Percentiles rank a stretch among this genome's conserved stretches.
Conservation (phyloP, 2,329 filamentous ascomycete genomes). For the Cercospora berteroae region DNA sequence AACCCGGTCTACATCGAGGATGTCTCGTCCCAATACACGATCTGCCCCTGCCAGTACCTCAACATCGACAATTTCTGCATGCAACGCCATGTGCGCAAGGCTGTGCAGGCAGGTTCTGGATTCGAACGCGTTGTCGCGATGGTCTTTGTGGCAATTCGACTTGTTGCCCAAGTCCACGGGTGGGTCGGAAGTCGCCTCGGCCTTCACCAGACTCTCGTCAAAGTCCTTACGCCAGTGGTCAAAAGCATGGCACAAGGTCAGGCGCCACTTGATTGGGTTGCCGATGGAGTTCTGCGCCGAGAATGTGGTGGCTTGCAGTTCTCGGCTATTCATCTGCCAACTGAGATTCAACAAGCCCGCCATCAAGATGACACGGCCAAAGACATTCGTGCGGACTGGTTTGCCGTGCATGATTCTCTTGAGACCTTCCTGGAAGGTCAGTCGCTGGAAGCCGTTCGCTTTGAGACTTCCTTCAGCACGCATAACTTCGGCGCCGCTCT, state of each 20-base stretch:
- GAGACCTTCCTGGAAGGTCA: slow-evolving; percentile 84
- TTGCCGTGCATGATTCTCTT: slow-evolving; percentile 86
- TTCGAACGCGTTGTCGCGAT: slow-evolving; percentile 75
- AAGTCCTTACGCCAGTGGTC: slow-evolving; percentile 94
- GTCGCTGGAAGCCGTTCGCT: slow-evolving; percentile 77
- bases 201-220: slow-evolving; percentile 65
- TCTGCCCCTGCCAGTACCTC: slow-evolving; percentile 92
- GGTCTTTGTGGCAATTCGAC: slow-evolving; percentile 33
- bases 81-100: slow-evolving; percentile 95
- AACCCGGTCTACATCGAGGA: slow-evolving; percentile 76
- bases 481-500: slow-evolving; percentile 80
- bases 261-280: slow-evolving; percentile 86
- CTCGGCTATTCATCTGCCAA: slow-evolving; percentile 97
- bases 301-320: slow-evolving; percentile 85
- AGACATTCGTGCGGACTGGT: slow-evolving; percentile 84
- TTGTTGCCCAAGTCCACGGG: slow-evolving; percentile 37
- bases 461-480: slow-evolving; percentile 77
- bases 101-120: slow-evolving; percentile 87
- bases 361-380: slow-evolving; percentile 91
- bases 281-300: slow-evolving; percentile 78
- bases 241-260: slow-evolving; percentile 79
- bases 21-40: slow-evolving; percentile 78
- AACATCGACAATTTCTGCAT: slow-evolving; percentile 95
- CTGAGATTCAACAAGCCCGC: slow-evolving; percentile 87
- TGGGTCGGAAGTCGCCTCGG: slow-evolving; percentile 49